Evolutionary conservation across 306 rosid species (phyloP).

Genomic region (Heteromeles arbutifolia): DNA sequence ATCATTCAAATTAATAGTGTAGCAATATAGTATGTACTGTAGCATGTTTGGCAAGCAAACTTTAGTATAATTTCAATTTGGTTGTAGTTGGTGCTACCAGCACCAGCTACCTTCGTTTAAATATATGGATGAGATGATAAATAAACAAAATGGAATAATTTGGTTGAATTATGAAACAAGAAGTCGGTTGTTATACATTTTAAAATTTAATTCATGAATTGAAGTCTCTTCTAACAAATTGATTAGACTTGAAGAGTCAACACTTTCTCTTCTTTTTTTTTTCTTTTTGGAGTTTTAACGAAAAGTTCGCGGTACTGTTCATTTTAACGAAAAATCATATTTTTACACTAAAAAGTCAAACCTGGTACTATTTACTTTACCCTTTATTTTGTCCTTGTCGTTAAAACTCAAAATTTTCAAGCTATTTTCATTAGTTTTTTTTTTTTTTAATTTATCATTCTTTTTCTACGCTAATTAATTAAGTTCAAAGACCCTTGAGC

Average conservation of each 20-base stretch:
- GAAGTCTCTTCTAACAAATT: constrained; percentile 1
- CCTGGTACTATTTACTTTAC: no score
- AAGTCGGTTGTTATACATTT: constrained; percentile 1
- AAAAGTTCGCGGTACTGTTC: no score
- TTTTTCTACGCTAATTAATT: neutral
- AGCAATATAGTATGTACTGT: neutral
- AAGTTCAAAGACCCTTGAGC: neutral
- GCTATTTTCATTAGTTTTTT: no score
- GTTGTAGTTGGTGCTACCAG: constrained; percentile 1
- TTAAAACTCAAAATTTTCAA: no score
- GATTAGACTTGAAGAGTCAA: constrained; percentile 1
- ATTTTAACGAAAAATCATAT: no score
- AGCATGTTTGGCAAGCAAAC: neutral
- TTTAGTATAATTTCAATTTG: neutral
- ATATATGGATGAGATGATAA: neutral
- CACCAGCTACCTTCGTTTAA: constrained; percentile 1
- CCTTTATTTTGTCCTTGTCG: no score
- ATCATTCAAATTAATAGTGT: no score
- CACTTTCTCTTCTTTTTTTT: neutral
- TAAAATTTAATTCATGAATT: neutral
- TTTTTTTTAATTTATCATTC: neutral
- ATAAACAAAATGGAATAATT: neutral
- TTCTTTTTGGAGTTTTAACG: no score
- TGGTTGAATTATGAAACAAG: constrained; percentile 2
- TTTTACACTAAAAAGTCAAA: no score